Evolutionary conservation across 2,329 filamentous ascomycete species (phyloP), one percentile per base, ranked within the genome.

Genomic region (Colletotrichum euphorbiae): DNA sequence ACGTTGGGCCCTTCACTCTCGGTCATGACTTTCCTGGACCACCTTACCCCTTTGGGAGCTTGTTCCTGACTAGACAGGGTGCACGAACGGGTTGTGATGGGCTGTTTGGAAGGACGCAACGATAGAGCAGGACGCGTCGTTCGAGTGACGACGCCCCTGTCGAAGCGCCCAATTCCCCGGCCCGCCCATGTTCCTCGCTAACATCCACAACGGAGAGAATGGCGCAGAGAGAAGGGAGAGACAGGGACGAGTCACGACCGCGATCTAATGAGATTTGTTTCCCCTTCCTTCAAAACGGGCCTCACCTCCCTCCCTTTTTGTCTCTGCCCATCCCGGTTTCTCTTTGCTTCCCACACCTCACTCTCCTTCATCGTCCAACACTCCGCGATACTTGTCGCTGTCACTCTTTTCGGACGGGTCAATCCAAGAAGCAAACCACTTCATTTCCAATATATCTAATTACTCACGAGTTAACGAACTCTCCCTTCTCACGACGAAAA

Each of bases 321-420:
- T 21, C 52, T 15, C 42, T 46, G n/a, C 9, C 42, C 19, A 31
- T 54, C 19, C 54, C 31, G 12, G 17, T 15, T 67, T 45, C 48
- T 60, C 38, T 28, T 58, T 19, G 24, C 50, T 50, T 51, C 31
- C 57, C 38, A 28, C 38, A 28, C 48, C 28, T 33, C 38, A 28
- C 65, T 42, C 59, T 69, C 65, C 42, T 62, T 60, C 60, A 48
- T 60, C 54, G 61, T 68, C 65, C 65, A 68, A 43, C 66, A 46
- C 51, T 69, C 60, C 69, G 67, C 67, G 69, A 67, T 58, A 59
- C 48, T 45, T 62, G 43, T 48, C 67, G 69, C 69, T 63, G 69
- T 71, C 69, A 71, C 42, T 71, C 69, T 24, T 71, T 71, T 70
- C 50, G 69, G 69, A 70, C 67, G 60, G 69, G 63, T 70, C 11